These are phyloP conservation scores for Tulasnella sp. DNA, from an alignment of 768 basidiomycete genomes.

Conservation along the genomic window DNA sequence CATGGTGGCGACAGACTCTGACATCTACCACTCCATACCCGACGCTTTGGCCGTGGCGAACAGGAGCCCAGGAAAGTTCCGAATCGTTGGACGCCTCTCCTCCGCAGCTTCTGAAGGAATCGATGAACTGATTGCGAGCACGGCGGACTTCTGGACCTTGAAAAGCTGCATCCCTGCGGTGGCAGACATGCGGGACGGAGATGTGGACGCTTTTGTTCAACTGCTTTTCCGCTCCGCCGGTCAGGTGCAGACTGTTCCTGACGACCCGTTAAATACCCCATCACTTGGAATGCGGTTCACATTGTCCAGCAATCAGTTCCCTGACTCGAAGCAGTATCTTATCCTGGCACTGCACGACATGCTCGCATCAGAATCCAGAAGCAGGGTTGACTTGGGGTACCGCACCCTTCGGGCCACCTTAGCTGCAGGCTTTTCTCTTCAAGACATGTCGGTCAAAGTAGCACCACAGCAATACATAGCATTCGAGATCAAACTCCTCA, in stretches of 20 bases:
- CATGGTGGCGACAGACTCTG: conserved; percentile 27
- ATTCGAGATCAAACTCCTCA: conserved; percentile 1
- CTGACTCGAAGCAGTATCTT: conserved; percentile 24
- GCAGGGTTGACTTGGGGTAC: conserved; percentile 48
- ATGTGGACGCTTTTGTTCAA: conserved; percentile 60
- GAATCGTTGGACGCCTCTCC: conserved; percentile 53
- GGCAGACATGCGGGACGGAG: conserved; percentile 47
- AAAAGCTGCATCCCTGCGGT: conserved; percentile 59
- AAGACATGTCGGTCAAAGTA: neutral
- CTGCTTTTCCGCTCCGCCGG: conserved; percentile 51
- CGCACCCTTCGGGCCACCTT: conserved; percentile 49
- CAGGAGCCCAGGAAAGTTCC: conserved; percentile 66
- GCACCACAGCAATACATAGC: neutral
- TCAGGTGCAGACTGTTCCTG: conserved; percentile 46
- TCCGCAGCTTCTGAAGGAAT: conserved; percentile 33
- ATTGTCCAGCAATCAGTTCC: conserved; percentile 31
- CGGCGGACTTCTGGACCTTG: conserved; percentile 65
- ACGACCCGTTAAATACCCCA: conserved; percentile 35
- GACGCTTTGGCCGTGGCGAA: conserved; percentile 44
- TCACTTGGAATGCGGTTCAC: conserved; percentile 33
- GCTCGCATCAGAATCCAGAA: conserved; percentile 40
- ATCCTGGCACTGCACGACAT: conserved; percentile 43
- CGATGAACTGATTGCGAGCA: conserved; percentile 37
- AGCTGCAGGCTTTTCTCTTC: conserved; percentile 20
- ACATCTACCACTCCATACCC: conserved; percentile 36